Base-by-base conservation (phyloP, 1,284 basidiomycete genomes). In the Rhodotorula sp. region DNA sequence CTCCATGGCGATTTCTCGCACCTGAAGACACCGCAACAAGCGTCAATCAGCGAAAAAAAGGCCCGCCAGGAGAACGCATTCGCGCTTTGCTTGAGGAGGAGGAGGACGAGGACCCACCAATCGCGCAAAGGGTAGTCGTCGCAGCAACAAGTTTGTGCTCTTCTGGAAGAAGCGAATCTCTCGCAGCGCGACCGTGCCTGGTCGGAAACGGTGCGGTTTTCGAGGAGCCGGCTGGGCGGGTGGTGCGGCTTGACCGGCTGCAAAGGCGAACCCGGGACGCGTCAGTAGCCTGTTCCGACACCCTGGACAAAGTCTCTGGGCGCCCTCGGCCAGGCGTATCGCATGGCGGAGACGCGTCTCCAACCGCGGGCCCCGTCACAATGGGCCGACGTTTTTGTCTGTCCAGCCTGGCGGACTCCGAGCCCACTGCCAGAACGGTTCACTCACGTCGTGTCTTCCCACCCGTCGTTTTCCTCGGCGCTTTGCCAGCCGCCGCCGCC, bases 91-190 rank as follows among this genome's bases (percentile, higher is more conserved):
- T n/a, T 48, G 8, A 39, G 6, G 43, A 15, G 21, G 48, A 49
- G 34, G 21, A 8, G 48, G n/a, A 66, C 90, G 31, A 15, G 3
- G n/a, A 66, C 90, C 79, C 79, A 97, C 94, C 78, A 97, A 84
- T 77, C 94, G 90, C 61, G 92, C 90, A 81, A 97, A 97, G 0
- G 94, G 94, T 59, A 97, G 85, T 81, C 91, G 94, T 76, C 88
- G 87, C 72, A 97, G 84, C 69, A 97, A 83, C 68, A 97, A 83
- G 79, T 97, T 93, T 6, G 94, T 97, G 76, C 87, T 89, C 81
- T 92, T 94, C 82, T 97, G 94, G 81, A 95, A 97, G 80, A 90
- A 91, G 75, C 94, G 86, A 67, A 97, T 97, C 83, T 97, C 94
- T 51, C 90, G 87, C 68, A 97, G 84, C 43, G 94, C 94, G 71